Conservation (phyloP, 805 yeast genomes). For the Maudiozyma saulgeensis region DNA sequence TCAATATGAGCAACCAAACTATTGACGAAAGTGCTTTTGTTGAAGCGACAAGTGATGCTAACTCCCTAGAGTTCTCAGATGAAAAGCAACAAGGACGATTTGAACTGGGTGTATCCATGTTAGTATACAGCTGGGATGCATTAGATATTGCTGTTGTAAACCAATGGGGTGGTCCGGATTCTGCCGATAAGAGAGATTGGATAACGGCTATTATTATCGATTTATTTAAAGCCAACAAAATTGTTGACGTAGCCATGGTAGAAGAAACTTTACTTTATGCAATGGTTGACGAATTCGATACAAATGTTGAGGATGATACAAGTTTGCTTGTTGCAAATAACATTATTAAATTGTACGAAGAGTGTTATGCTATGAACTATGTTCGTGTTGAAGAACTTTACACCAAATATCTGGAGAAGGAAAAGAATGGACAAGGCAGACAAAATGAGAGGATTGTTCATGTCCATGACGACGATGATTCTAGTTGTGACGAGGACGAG, state of each 20-base stretch:
- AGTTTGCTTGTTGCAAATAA: constrained; percentile 64
- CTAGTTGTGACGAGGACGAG: constrained; percentile 38
- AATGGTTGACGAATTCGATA: constrained; percentile 93
- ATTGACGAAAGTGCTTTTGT: constrained; percentile 41
- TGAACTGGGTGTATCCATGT: constrained; percentile 89
- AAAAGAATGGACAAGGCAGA: constrained; percentile 30
- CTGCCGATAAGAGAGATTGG: constrained; percentile 93
- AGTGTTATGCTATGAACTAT: constrained; percentile 48
- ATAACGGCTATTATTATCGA: constrained; percentile 74
- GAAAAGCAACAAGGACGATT: constrained; percentile 73
- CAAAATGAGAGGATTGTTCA: constrained; percentile 30
- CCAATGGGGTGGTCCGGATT: constrained; percentile 92
- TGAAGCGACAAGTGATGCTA: constrained; percentile 38
- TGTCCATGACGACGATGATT: constrained; percentile 49
- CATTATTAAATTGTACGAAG: constrained; percentile 56
- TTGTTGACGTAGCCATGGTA: constrained; percentile 66
- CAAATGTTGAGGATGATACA: constrained; percentile 79
- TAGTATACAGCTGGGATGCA: constrained; percentile 84
- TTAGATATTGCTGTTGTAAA: constrained; percentile 81
- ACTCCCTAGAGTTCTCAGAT: constrained; percentile 37
- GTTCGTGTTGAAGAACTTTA: constrained; percentile 50
- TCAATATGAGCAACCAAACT: constrained; percentile 3
- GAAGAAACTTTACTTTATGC: constrained; percentile 82
- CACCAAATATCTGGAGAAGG: constrained; percentile 46
- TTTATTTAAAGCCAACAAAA: constrained; percentile 50